Evolutionary conservation across 306 rosid genomes (phyloP).

Genomic region (apple (Malus domestica)): DNA sequence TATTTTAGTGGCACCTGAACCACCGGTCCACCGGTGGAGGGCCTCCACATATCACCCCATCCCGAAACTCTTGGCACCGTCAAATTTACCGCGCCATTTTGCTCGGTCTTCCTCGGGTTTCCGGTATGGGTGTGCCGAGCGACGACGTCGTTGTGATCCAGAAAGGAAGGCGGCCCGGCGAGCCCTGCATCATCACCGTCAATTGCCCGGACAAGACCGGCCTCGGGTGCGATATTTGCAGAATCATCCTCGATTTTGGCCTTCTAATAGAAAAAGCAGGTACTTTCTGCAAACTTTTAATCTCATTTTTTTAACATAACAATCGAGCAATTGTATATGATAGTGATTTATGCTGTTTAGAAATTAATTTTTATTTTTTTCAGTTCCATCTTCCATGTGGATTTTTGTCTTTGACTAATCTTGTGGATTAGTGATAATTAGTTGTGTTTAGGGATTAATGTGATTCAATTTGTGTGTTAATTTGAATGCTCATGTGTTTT

Average conservation of each 20-base stretch:
- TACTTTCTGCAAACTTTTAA: background rate
- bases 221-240: conserved; percentile 65
- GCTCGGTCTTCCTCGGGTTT: background rate
- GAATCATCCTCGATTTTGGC: conserved; percentile 61
- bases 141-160: conserved; percentile 59
- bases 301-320: background rate
- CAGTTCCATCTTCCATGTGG: background rate
- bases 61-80: background rate
- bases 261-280: conserved; percentile 67
- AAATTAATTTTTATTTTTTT: background rate
- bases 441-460: background rate
- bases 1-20: conserved; percentile 1
- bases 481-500: background rate
- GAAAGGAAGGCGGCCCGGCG: conserved; percentile 29
- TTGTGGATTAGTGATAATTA: background rate
- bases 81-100: background rate
- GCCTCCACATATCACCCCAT: background rate
- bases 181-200: conserved; percentile 51
- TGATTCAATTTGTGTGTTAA: background rate
- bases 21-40: background rate
- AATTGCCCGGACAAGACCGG: conserved; percentile 77
- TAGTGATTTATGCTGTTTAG: too few species aligned
- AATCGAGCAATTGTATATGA: background rate
- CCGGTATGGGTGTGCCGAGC: conserved; percentile 34
- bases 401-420: background rate